A percentile compares a stretch with the other conserved stretches of the same genome.
Conservation (phyloP, 2,329 filamentous ascomycete genomes). For the Diplocarpon mali region DNA sequence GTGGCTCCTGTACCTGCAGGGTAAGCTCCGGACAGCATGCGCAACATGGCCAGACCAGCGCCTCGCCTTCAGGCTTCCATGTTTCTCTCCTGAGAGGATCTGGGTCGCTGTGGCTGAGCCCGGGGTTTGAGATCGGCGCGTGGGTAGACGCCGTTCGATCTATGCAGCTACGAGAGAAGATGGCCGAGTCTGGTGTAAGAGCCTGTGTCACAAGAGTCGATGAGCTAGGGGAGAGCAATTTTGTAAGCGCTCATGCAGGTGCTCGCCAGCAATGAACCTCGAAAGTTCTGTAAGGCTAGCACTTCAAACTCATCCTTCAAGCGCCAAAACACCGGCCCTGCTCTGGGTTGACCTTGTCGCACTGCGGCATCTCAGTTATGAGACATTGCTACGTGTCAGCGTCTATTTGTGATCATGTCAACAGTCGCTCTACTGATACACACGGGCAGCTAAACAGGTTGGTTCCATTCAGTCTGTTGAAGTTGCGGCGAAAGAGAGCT, state of each 20-base stretch:
- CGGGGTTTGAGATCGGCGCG: constrained; percentile 6
- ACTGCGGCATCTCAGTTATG: background rate
- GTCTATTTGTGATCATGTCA: constrained; percentile 2
- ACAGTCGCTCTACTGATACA: constrained; percentile 1
- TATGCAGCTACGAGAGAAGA: constrained; percentile 5
- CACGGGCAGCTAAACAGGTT: background rate
- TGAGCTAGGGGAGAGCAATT: constrained; percentile 3
- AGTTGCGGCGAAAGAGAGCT: background rate
- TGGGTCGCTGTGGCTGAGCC: constrained; percentile 2
- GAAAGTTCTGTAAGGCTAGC: constrained; percentile 14
- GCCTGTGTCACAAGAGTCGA: constrained; percentile 19
- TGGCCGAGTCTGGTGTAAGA: background rate
- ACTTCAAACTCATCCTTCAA: constrained; percentile 18
- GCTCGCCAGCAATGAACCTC: constrained; percentile 10
- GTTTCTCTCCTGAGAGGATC: constrained; percentile 11
- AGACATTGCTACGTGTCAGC: constrained; percentile 4
- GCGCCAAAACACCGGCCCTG: constrained; percentile 7
- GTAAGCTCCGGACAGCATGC: constrained; percentile 11
- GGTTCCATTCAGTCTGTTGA: background rate
- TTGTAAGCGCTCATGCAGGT: constrained; percentile 19
- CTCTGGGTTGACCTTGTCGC: background rate
- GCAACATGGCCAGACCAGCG: constrained; percentile 13
- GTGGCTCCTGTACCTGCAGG: constrained; percentile 15
- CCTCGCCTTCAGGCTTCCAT: constrained; percentile 16
- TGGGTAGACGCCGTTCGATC: constrained; percentile 5